Base-by-base conservation (phyloP, 1,139 yeast genomes). In the Geotrichum klebahnii region DNA sequence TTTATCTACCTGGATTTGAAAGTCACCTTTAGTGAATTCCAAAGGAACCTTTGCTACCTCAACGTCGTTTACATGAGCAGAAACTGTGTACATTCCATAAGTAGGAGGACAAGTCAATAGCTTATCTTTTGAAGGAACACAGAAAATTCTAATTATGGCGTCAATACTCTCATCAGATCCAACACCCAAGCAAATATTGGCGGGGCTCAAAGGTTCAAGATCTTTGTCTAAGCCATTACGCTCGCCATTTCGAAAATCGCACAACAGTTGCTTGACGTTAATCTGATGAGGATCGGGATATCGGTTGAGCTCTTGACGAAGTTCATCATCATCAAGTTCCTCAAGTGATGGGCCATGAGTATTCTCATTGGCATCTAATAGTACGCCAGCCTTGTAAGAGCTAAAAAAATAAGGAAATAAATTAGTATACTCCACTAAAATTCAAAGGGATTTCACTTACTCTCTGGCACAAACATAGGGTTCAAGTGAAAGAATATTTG, bases 111-210 rank as follows among this genome's bases (percentile, higher is more conserved):
- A 84, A 2, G 81, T 78, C 59, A 92, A 70, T 61, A 94, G 70
- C 66, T 88, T 90, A 55, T 89, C 96, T 57, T 73, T 75, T 0
- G 84, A 86, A 2, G 99, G 98, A 12, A 70, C 72, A 64, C 97
- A 88, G 48, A 85, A 78, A 51, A 95, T 87, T 60, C 99, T 75
- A 56, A 92, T 82, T 51, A 92, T 70, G 50, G 94, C 77, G 66
- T 92, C 99, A 51, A 94, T 89, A 61, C 95, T 82, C 67, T 92
- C 99, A 65, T 92, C 99, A 0, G 97, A 88, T 1, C 99, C 99
- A 14, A 92, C 98, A 31, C 98, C 98, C 38, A 92, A 75, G 64
- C 95, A 89, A 48, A 94, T 63, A 67, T 94, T 94, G 9, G 75
- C 84, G 0, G 85, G 77, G 0, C 71, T 69, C 55, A 90, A 65